A percentile compares a stretch with the other conserved stretches of the same genome.
These are phyloP conservation scores for Orbilia oligospora DNA, from an alignment of 2,329 filamentous ascomycete genomes.

Conservation along the genomic window DNA sequence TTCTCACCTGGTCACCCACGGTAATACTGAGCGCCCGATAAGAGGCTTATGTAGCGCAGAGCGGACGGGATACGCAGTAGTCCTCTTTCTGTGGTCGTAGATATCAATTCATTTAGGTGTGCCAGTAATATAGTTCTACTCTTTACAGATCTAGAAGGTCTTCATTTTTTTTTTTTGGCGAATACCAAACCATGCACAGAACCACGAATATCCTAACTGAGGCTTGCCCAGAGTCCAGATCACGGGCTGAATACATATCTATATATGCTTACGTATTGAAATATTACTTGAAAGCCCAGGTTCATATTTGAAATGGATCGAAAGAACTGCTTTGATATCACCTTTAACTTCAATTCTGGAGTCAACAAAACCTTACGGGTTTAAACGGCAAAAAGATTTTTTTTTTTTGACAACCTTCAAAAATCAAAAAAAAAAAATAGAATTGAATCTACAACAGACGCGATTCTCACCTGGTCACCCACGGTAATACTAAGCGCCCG, in stretches of 20 bases:
- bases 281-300: too few species aligned
- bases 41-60: constrained; percentile 51
- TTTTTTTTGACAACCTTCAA: neutral
- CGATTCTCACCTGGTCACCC: constrained; percentile 59
- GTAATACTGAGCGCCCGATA: constrained; percentile 56
- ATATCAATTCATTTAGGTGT: neutral
- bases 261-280: too few species aligned
- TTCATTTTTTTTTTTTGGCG: neutral
- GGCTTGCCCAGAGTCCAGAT: too few species aligned
- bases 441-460: constrained; percentile 43
- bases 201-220: too few species aligned
- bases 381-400: too few species aligned
- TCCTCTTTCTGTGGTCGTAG: constrained; percentile 37
- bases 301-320: too few species aligned
- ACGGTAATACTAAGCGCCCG: constrained; percentile 56
- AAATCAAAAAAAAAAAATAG: neutral
- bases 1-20: constrained; percentile 44
- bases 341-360: too few species aligned
- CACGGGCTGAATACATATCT: too few species aligned
- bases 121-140: neutral
- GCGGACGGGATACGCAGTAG: constrained; percentile 28
- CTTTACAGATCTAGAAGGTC: neutral
- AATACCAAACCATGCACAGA: too few species aligned
- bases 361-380: too few species aligned
- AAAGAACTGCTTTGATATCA: too few species aligned